Percentiles rank a stretch among this genome's conserved stretches.
phyloP scores from a whole-genome alignment of 805 yeast species.

The Kuraishia hungarica region DNA sequence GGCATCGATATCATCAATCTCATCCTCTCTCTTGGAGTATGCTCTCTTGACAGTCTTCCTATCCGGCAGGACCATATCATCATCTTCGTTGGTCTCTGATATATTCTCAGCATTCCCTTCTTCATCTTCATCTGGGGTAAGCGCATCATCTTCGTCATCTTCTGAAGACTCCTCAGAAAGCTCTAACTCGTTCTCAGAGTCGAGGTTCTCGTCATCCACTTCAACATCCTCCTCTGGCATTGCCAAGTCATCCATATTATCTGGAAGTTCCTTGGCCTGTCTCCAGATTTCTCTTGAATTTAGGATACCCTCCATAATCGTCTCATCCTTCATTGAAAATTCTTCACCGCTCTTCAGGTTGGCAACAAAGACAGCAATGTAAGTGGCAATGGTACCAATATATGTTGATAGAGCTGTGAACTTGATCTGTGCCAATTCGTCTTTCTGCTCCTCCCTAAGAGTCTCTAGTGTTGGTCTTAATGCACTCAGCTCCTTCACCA shows the following conservation, averaged over 20 bases:
- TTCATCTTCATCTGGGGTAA: slow-evolving; percentile 6
- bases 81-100: slow-evolving; percentile 23
- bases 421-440: slow-evolving; percentile 39
- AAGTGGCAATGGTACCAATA: slow-evolving; percentile 68
- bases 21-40: slow-evolving; percentile 41
- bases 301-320: slow-evolving; percentile 81
- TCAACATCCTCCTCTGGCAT: slow-evolving; percentile 19
- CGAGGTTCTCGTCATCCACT: slow-evolving; percentile 9
- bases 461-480: slow-evolving; percentile 33
- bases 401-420: slow-evolving; percentile 69
- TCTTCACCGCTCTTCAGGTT: slow-evolving; percentile 42
- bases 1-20: slow-evolving; percentile 71
- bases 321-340: slow-evolving; percentile 69
- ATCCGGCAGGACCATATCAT: slow-evolving; percentile 42
- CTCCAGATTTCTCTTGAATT: slow-evolving; percentile 85
- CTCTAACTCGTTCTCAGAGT: slow-evolving; percentile 18
- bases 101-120: slow-evolving; percentile 14
- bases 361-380: slow-evolving; percentile 65
- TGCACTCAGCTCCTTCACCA: slow-evolving; percentile 49
- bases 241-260: slow-evolving; percentile 13
- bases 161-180: slow-evolving; percentile 9
- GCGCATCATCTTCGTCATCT: slow-evolving; percentile 8
- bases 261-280: slow-evolving; percentile 56
- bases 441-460: slow-evolving; percentile 19
- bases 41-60: slow-evolving; percentile 41